These are phyloP conservation scores for Phytophthora cryptogea DNA, from an alignment of 352 stramenopile species.

Conservation along the genomic window DNA sequence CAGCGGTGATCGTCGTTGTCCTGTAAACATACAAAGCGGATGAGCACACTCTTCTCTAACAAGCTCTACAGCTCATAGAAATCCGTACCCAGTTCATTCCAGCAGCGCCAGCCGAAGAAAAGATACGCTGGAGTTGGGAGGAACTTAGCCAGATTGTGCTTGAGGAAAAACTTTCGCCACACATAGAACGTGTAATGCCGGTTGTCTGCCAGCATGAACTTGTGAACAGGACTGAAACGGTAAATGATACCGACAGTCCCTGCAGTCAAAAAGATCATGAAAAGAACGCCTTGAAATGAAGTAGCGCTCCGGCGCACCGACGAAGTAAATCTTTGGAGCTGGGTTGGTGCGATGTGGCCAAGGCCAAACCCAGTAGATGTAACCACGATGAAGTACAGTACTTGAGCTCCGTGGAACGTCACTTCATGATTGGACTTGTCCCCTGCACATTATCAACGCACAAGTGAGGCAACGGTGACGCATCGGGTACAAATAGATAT, in stretches of 20 bases:
- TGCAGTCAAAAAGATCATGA: conserved; percentile 27
- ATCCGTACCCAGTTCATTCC: conserved; percentile 63
- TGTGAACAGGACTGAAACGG: conserved; percentile 81
- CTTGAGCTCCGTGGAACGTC: conserved; percentile 70
- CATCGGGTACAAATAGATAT: neutral
- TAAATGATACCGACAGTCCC: conserved; percentile 49
- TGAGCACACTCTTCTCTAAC: too few relatives aligned
- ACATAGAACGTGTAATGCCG: conserved; percentile 94
- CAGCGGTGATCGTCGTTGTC: conserved; percentile 57
- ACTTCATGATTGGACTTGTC: conserved; percentile 87
- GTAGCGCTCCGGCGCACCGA: conserved; percentile 42
- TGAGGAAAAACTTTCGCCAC: conserved; percentile 88
- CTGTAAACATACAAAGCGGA: conserved; percentile 26
- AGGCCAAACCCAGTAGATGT: conserved; percentile 61
- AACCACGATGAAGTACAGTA: conserved; percentile 83
- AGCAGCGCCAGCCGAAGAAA: conserved; percentile 67
- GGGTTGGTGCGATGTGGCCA: conserved; percentile 41
- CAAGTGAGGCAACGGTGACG: neutral
- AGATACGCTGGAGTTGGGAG: conserved; percentile 63
- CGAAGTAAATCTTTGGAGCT: conserved; percentile 41
- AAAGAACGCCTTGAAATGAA: conserved; percentile 37
- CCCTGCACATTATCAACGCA: conserved; percentile 36
- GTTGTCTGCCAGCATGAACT: conserved; percentile 93
- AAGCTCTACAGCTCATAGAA: neutral
- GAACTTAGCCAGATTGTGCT: conserved; percentile 73